phyloP scores from a whole-genome alignment of 768 basidiomycete species.

The Collybiopsis luxurians region DNA sequence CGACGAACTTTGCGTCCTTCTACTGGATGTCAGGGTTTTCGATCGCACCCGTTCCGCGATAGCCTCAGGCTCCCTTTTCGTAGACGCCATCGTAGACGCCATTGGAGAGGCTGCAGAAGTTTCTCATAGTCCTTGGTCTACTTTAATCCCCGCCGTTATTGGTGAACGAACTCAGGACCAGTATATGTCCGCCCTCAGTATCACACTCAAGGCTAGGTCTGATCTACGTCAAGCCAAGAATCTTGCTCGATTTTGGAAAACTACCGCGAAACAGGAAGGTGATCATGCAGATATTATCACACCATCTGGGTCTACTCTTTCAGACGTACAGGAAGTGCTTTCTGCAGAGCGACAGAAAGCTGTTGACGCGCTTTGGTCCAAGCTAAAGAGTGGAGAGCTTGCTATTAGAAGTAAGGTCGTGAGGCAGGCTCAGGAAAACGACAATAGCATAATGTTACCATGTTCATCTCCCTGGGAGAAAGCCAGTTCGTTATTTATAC shows the following conservation, averaged over 20 bases:
- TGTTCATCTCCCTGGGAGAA: neutral
- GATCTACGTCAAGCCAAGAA: constrained; percentile 28
- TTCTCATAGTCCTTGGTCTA: constrained; percentile 21
- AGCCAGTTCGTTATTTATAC: neutral
- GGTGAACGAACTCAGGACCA: constrained; percentile 26
- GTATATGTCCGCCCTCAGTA: constrained; percentile 30
- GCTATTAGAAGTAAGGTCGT: constrained; percentile 10
- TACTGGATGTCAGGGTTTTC: neutral
- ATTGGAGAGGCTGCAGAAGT: constrained; percentile 25
- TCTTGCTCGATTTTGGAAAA: constrained; percentile 31
- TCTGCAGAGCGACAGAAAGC: constrained; percentile 2
- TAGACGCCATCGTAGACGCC: constrained; percentile 27
- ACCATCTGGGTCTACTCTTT: constrained; percentile 12
- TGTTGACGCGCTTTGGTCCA: constrained; percentile 22
- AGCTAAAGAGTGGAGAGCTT: constrained; percentile 9
- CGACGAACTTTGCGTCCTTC: neutral
- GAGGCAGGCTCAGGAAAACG: constrained; percentile 2
- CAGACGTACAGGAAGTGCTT: constrained; percentile 6
- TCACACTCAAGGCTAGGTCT: constrained; percentile 25
- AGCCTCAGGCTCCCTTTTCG: constrained; percentile 17
- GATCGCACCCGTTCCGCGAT: constrained; percentile 8
- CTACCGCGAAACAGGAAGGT: constrained; percentile 21
- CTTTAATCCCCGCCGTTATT: constrained; percentile 20
- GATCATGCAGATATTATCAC: constrained; percentile 7
- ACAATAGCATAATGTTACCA: neutral